Base-by-base conservation (phyloP, 1,284 basidiomycete species). In the Ustilago trichophora region DNA sequence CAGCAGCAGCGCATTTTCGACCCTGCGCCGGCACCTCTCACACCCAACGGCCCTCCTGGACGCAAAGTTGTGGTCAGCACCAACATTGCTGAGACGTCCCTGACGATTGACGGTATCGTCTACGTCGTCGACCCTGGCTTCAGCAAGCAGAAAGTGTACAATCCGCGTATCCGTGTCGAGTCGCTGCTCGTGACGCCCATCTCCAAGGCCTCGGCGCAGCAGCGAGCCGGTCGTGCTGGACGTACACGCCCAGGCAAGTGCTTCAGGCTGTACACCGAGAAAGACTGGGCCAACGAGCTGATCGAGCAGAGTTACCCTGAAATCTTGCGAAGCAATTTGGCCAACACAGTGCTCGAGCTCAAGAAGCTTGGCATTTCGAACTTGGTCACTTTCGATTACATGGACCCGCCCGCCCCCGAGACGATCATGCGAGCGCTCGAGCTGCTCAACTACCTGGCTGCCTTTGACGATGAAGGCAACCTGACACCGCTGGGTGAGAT, bases 41-140 rank as follows among this genome's bases (percentile, higher is more conserved):
- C 83, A 0, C 82, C 86, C 1, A 88, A 85, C 54, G 90, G 92
- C 1, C 89, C 92, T 0, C 89, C 91, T 0, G 93, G 94, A 0
- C 88, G 95, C 65, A 98, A 98, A 83, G 88, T 98, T 26, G 92
- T 99, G 42, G 85, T 98, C 1, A 92, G 93, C 12, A 98, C 96
- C 29, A 98, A 98, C 83, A 95, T 98, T 64, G 96, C 96, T 8
- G 95, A 98, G 83, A 98, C 96, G 0, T 96, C 93, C 10, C 84
- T 98, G 31, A 99, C 95, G 2, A 98, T 99, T 63, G 95, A 98
- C 75, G 96, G 95, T 21, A 98, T 99, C 77, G 93, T 98, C 12
- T 99, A 98, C 79, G 95, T 98, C 54, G 93, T 98, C 37, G 95
- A 98, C 81, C 93, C 96, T 0, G 95, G 95, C 0, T 95, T 96